Base-by-base conservation (phyloP, 2,329 filamentous ascomycete genomes). In the Claviceps digitariae region DNA sequence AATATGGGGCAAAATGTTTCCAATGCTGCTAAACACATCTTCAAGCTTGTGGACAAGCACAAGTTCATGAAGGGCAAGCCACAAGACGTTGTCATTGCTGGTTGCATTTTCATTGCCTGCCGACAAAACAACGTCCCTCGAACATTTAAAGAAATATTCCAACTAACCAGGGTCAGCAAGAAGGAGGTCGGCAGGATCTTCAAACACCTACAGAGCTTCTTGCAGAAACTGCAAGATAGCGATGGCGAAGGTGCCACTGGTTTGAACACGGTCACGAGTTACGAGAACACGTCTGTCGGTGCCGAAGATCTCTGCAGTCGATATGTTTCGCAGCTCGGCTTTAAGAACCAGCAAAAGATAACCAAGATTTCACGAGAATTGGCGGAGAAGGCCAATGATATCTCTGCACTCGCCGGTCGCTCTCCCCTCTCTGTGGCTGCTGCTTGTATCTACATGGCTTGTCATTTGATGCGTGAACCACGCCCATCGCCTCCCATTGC, bases 151-250 rank as follows among this genome's bases (percentile, higher is more conserved):
- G 94, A 98, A 68, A 93, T 98, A 63, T 94, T 87, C 72, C 85
- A 89, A 56, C 76, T 97, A 67, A 98, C 93, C 9, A 88, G 87
- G 60, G 91, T 98, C 29, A 84, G 86, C 56, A 96, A 97, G 75
- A 97, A 97, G 73, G 94, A 98, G 66, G 95, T 98, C 58, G 93
- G 93, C 23, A 78, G 90, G 54, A 91, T 91, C 25, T 98, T 96
- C 79, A 98, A 98, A 74, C 76, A 83, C 54, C 77, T 98, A 46
- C 90, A 97, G 71, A 83, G 84, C 61, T 96, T 95, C 71, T 79
- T 97, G 64, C 82, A 84, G 63, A 83, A 83, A 62, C 79, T 84
- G 50, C 81, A 88, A 63, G 83, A 84, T 58, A 65, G 63, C n/a
- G 69, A 70, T 9, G 72, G 74, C 57, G 71, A 76, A 59, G 69